A percentile compares a stretch with the other conserved stretches of the same genome.
phyloP scores from a whole-genome alignment of 441 rosid species.

The Caryocar brasiliense region DNA sequence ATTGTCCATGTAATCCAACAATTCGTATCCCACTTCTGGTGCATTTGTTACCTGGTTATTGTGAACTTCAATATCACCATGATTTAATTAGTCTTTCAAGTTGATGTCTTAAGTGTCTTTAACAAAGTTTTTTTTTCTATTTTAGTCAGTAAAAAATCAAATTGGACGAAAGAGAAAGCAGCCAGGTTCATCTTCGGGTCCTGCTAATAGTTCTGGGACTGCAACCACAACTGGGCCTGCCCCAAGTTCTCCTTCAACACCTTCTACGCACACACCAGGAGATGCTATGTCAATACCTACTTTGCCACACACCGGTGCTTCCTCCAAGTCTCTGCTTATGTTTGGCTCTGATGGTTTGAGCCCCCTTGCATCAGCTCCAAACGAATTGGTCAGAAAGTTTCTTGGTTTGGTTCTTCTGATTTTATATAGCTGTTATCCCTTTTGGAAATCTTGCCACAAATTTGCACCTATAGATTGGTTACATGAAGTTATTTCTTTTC shows the following conservation, averaged over 20 bases:
- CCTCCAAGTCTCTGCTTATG: conserved; percentile 46
- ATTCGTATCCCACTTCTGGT: no score
- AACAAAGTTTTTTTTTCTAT: no score
- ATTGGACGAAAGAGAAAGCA: conserved; percentile 74
- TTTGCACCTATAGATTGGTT: not conserved
- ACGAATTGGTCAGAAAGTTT: conserved; percentile 35
- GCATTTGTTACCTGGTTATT: no score
- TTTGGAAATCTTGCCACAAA: not conserved
- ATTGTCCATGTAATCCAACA: no score
- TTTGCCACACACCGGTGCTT: conserved; percentile 51
- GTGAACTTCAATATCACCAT: no score
- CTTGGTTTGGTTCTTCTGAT: not conserved
- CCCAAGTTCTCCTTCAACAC: conserved; percentile 83
- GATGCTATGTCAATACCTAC: conserved; percentile 75
- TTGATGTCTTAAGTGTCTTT: no score
- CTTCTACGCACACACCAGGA: conserved; percentile 82
- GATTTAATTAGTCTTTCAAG: no score
- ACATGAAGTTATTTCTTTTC: not conserved
- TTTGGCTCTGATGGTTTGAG: conserved; percentile 49
- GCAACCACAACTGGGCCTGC: conserved; percentile 78
- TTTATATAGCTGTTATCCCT: not conserved
- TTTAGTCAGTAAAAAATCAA: no score
- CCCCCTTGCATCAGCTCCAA: conserved; percentile 41
- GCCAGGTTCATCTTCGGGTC: conserved; percentile 72
- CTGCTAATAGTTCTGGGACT: conserved; percentile 78